Evolutionary conservation across 441 rosid genomes (phyloP).

Genomic region (Eutrema salsugineum): DNA sequence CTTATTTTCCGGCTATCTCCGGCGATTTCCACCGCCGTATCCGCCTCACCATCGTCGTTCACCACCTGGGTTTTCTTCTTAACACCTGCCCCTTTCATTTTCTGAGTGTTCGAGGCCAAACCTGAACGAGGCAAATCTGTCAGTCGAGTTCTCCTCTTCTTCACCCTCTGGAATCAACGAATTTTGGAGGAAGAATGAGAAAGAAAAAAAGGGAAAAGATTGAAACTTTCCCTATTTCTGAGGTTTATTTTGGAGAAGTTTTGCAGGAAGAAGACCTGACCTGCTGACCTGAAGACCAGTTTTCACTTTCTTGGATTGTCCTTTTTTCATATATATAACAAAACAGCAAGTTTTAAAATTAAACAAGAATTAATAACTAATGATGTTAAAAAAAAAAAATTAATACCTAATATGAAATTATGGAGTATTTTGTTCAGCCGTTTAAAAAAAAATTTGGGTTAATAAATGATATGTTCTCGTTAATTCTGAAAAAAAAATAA

Average conservation of each 20-base stretch:
- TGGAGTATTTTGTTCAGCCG: too few relatives aligned
- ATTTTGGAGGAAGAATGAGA: background rate
- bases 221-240: slow-evolving; percentile 25
- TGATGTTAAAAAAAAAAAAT: too few relatives aligned
- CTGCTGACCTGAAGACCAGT: slow-evolving; percentile 28
- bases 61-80: slow-evolving; percentile 33
- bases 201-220: slow-evolving; percentile 6
- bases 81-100: slow-evolving; percentile 46
- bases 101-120: background rate
- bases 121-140: background rate
- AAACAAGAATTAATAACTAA: too few relatives aligned
- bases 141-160: background rate
- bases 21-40: slow-evolving; percentile 24
- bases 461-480: background rate
- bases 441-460: too few relatives aligned
- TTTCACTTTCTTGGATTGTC: background rate
- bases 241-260: slow-evolving; percentile 4
- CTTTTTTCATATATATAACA: background rate
- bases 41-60: slow-evolving; percentile 24
- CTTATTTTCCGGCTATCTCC: slow-evolving; percentile 23
- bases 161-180: slow-evolving; percentile 4
- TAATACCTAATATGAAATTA: too few relatives aligned
- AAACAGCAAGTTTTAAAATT: background rate
- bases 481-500: background rate
- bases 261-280: slow-evolving; percentile 28